phyloP scores from a whole-genome alignment of 768 basidiomycete genomes.

The Strobilomyces dryophilus region DNA sequence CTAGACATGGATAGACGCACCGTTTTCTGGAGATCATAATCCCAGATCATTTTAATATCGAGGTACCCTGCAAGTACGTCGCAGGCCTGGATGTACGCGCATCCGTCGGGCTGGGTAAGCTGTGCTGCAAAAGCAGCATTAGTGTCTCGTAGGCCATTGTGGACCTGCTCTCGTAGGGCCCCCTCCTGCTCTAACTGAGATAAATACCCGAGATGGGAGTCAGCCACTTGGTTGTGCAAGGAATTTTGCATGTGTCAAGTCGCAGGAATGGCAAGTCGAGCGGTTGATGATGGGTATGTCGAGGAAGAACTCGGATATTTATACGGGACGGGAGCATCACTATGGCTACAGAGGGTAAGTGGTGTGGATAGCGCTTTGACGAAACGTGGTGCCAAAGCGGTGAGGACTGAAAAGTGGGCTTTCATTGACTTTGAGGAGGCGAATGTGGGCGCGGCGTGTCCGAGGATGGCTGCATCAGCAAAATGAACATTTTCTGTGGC shows the following conservation, averaged over 20 bases:
- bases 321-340: constrained; percentile 2
- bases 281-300: not conserved
- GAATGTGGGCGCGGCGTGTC: too few relatives aligned
- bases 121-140: constrained; percentile 15
- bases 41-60: not conserved
- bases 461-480: too few relatives aligned
- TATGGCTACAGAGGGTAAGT: too few relatives aligned
- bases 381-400: not conserved
- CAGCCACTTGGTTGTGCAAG: not conserved
- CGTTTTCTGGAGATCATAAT: constrained; percentile 6
- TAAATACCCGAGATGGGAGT: constrained; percentile 3
- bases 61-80: constrained; percentile 11
- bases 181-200: not conserved
- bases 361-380: constrained; percentile 1
- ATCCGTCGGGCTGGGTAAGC: constrained; percentile 10
- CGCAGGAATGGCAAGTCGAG: too few relatives aligned
- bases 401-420: too few relatives aligned
- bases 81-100: constrained; percentile 8
- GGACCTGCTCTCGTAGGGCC: not conserved
- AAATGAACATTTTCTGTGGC: too few relatives aligned
- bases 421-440: too few relatives aligned
- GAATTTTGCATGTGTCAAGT: too few relatives aligned
- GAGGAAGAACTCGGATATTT: constrained; percentile 1
- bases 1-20: constrained; percentile 2
- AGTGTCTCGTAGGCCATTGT: constrained; percentile 5